These are phyloP conservation scores for Pseudogymnoascus sp. DNA, from an alignment of 2,329 filamentous ascomycete species.

Conservation along the genomic window DNA sequence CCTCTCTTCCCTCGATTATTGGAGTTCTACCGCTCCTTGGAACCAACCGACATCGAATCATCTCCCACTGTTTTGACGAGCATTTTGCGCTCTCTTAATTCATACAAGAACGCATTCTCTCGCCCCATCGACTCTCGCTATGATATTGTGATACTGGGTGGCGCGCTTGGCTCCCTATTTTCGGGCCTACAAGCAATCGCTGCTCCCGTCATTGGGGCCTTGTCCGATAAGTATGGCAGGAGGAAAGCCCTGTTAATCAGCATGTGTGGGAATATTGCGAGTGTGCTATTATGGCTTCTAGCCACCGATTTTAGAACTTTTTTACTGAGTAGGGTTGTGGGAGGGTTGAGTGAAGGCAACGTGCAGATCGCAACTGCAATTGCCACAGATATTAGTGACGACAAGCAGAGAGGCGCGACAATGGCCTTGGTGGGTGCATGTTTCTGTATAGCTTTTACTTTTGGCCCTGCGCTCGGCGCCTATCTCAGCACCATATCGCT, in stretches of 20 bases:
- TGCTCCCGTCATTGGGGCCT: conserved; percentile 78
- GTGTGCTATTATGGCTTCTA: conserved; percentile 87
- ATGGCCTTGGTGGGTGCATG: conserved; percentile 96
- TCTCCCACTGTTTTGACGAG: conserved; percentile 64
- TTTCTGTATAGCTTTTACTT: conserved; percentile 95
- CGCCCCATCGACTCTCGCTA: conserved; percentile 92
- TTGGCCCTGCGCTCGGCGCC: conserved; percentile 86
- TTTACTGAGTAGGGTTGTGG: conserved; percentile 83
- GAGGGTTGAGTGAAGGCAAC: conserved; percentile 91
- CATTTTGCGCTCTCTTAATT: conserved; percentile 75
- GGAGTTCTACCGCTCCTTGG: conserved; percentile 87
- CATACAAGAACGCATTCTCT: conserved; percentile 90
- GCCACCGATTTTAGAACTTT: conserved; percentile 95
- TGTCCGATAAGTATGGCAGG: conserved; percentile 84
- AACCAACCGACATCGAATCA: conserved; percentile 40
- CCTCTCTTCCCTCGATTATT: conserved; percentile 92
- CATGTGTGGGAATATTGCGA: conserved; percentile 89
- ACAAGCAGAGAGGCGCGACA: conserved; percentile 73
- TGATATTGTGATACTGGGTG: conserved; percentile 91
- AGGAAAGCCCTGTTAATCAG: conserved; percentile 79
- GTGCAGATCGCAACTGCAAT: conserved; percentile 94
- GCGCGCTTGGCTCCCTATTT: conserved; percentile 88
- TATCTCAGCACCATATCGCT: conserved; percentile 69
- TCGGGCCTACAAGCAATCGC: conserved; percentile 83
- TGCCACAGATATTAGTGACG: conserved; percentile 89